phyloP scores from a whole-genome alignment of 2,329 filamentous ascomycete species.

The Colletotrichum sansevieriae region DNA sequence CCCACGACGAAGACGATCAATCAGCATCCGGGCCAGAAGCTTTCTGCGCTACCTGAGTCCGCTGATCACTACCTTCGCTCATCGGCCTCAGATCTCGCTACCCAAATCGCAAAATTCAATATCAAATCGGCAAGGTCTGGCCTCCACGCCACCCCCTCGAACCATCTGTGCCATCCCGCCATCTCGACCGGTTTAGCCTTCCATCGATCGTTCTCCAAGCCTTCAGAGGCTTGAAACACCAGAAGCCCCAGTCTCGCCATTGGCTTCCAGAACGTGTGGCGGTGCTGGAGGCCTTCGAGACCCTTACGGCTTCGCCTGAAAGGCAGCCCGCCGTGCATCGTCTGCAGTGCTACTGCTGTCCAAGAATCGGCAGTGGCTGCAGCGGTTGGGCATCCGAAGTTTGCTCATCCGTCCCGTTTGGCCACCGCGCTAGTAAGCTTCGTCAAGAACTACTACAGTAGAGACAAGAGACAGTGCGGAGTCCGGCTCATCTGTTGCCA shows the following conservation, averaged over 20 bases:
- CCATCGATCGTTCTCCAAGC: constrained; percentile 19
- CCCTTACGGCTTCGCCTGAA: constrained; percentile 21
- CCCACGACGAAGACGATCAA: background rate
- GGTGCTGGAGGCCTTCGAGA: constrained; percentile 22
- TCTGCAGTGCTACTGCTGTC: no score
- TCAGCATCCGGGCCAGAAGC: background rate
- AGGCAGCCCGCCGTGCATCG: no score
- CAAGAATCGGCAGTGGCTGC: constrained; percentile 4
- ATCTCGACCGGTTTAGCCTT: constrained; percentile 28
- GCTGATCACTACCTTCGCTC: constrained; percentile 18
- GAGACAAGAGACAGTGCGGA: background rate
- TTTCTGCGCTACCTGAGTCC: constrained; percentile 26
- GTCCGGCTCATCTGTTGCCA: constrained; percentile 18
- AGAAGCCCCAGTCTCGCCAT: constrained; percentile 1
- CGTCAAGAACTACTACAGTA: background rate
- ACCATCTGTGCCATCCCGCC: constrained; percentile 21
- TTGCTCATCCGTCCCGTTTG: constrained; percentile 12
- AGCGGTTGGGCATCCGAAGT: constrained; percentile 31
- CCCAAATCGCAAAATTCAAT: constrained; percentile 6
- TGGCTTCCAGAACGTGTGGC: constrained; percentile 20
- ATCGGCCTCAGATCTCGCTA: constrained; percentile 24
- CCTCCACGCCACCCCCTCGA: constrained; percentile 11
- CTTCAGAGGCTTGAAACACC: background rate
- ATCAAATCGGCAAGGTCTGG: constrained; percentile 4
- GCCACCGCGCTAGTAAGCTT: background rate